Percentiles rank a stretch among this genome's conserved stretches.
phyloP scores from a whole-genome alignment of 495 filamentous ascomycete species.

The Hypomontagnella submonticulosa region DNA sequence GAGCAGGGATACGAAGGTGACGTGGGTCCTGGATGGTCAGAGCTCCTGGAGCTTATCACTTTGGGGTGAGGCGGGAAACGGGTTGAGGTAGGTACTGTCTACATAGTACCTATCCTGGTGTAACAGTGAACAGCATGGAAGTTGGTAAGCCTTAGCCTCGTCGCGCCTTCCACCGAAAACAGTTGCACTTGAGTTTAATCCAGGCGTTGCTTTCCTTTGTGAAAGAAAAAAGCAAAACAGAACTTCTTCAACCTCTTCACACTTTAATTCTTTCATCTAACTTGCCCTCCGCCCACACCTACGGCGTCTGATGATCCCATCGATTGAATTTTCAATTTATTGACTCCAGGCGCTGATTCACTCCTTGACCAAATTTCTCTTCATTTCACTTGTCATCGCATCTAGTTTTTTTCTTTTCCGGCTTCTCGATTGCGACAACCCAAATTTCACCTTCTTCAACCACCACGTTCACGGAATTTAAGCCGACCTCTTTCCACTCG shows the following conservation, averaged over 20 bases:
- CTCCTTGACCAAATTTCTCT: conserved; percentile 23
- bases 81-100: background rate
- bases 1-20: conserved; percentile 1
- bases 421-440: conserved; percentile 17
- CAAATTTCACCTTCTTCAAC: conserved; percentile 1
- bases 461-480: background rate
- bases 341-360: conserved; percentile 11
- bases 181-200: conserved; percentile 23
- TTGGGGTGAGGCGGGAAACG: conserved; percentile 8
- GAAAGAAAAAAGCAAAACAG: conserved; percentile 17
- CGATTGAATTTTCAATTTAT: background rate
- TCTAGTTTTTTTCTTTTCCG: conserved; percentile 23
- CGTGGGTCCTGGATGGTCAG: conserved; percentile 7
- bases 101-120: background rate
- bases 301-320: conserved; percentile 2
- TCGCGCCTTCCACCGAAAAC: conserved; percentile 45
- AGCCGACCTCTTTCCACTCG: background rate
- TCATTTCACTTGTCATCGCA: conserved; percentile 8
- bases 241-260: conserved; percentile 10
- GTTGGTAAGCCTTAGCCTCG: conserved; percentile 24
- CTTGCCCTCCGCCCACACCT: background rate
- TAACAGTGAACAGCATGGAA: conserved; percentile 13
- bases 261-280: conserved; percentile 27
- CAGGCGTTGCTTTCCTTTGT: conserved; percentile 12
- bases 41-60: conserved; percentile 23